These are phyloP conservation scores for Suhomyces bribrorum DNA, from an alignment of 1,139 yeast species.

Conservation along the genomic window DNA sequence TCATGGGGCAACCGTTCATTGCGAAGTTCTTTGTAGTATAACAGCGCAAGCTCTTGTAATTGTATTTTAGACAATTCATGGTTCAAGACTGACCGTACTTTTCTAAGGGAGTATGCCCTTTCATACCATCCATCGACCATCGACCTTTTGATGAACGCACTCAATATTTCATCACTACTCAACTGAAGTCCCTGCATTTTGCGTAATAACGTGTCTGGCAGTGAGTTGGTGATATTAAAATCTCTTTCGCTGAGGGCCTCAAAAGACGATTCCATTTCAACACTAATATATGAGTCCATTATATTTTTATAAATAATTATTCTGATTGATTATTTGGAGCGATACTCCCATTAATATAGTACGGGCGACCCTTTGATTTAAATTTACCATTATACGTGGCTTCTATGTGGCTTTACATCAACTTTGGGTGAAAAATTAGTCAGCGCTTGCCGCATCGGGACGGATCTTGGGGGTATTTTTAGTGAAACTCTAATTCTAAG, in stretches of 20 bases:
- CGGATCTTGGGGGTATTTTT: too few species aligned
- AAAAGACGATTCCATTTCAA: not conserved
- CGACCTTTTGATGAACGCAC: slow-evolving; percentile 55
- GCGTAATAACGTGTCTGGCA: slow-evolving; percentile 12
- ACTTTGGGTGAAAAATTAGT: slow-evolving; percentile 3
- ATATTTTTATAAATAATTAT: too few species aligned
- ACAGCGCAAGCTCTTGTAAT: slow-evolving; percentile 6
- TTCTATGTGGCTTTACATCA: too few species aligned
- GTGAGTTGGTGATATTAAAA: slow-evolving; percentile 21
- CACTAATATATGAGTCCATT: not conserved
- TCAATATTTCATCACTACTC: slow-evolving; percentile 48
- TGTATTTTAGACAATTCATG: slow-evolving; percentile 1
- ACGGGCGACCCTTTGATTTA: too few species aligned
- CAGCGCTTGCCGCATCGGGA: slow-evolving; percentile 2
- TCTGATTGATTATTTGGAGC: too few species aligned
- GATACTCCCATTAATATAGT: too few species aligned
- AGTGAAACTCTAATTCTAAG: too few species aligned
- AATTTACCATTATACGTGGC: too few species aligned
- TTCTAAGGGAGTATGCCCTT: slow-evolving; percentile 5
- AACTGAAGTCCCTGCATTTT: slow-evolving; percentile 27
- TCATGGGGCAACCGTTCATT: not conserved
- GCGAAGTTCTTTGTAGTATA: slow-evolving; percentile 1
- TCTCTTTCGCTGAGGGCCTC: slow-evolving; percentile 17
- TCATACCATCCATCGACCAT: slow-evolving; percentile 18
- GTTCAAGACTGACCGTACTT: not conserved